Conservation (phyloP, 192 early-diverging fungal genomes). For the Bifiguratus adelaidae region DNA sequence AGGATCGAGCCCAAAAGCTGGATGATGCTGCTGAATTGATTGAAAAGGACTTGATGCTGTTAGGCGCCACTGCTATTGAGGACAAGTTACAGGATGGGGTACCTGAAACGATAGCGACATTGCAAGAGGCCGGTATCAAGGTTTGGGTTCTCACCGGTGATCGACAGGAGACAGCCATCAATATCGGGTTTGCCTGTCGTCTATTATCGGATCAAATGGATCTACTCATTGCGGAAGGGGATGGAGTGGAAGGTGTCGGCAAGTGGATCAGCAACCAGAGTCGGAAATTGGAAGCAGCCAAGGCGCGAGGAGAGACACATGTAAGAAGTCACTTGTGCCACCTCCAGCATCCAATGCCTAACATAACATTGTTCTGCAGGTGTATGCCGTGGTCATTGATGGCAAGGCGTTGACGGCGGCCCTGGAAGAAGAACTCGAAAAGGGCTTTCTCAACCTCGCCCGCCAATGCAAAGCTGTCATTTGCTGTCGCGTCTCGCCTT, state of each 20-base stretch:
- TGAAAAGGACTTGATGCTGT: slow-evolving; percentile 41
- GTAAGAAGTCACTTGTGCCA: slow-evolving; percentile 45
- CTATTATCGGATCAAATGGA: slow-evolving; percentile 51
- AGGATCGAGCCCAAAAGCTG: slow-evolving; percentile 46
- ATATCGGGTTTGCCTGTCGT: slow-evolving; percentile 67
- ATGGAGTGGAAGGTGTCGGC: slow-evolving; percentile 78
- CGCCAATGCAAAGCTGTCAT: slow-evolving; percentile 53
- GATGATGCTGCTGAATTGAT: slow-evolving; percentile 46
- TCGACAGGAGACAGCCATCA: slow-evolving; percentile 74
- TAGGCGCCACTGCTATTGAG: slow-evolving; percentile 73
- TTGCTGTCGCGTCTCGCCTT: slow-evolving; percentile 68
- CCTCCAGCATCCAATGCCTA: slow-evolving; percentile 7
- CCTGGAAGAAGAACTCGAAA: slow-evolving; percentile 33
- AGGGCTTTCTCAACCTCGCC: slow-evolving; percentile 31
- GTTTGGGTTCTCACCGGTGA: slow-evolving; percentile 78
- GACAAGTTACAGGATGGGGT: slow-evolving; percentile 73
- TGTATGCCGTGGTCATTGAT: slow-evolving; percentile 56
- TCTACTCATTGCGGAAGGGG: slow-evolving; percentile 41
- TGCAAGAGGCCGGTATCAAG: slow-evolving; percentile 58
- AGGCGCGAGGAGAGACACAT: slow-evolving; percentile 17
- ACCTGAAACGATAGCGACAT: slow-evolving; percentile 53
- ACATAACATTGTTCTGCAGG: slow-evolving; percentile 3
- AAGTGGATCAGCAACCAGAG: slow-evolving; percentile 40
- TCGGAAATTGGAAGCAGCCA: slow-evolving; percentile 28
- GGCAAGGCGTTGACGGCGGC: slow-evolving; percentile 48